phyloP scores from a whole-genome alignment of 441 rosid genomes.

The Kokia cookei region DNA sequence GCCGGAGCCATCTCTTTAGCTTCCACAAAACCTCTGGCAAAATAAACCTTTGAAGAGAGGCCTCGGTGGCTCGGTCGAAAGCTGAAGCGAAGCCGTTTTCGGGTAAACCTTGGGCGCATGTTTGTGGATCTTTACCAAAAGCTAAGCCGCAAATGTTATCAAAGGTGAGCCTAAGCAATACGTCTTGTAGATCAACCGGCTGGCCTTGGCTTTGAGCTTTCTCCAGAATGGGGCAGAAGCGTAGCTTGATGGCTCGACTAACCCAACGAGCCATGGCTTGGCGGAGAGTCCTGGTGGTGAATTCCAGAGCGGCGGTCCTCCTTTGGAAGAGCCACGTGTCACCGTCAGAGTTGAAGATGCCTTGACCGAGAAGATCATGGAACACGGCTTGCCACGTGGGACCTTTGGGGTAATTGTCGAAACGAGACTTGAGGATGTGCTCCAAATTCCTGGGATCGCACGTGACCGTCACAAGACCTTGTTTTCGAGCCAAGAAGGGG shows the following conservation, averaged over 20 bases:
- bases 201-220: slow-evolving; percentile 38
- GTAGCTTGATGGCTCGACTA: slow-evolving; percentile 56
- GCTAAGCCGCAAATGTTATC: slow-evolving; percentile 95
- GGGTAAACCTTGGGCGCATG: slow-evolving; percentile 68
- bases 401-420: slow-evolving; percentile 94
- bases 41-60: slow-evolving; percentile 84
- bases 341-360: slow-evolving; percentile 91
- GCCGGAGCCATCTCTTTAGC: slow-evolving; percentile 64
- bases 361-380: slow-evolving; percentile 86
- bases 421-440: slow-evolving; percentile 81
- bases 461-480: slow-evolving; percentile 96
- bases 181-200: slow-evolving; percentile 87
- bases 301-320: slow-evolving; percentile 92
- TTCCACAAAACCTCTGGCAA: slow-evolving; percentile 87
- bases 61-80: slow-evolving; percentile 92
- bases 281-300: slow-evolving; percentile 96
- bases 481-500: slow-evolving; percentile 72
- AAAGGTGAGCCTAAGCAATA: slow-evolving; percentile 86
- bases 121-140: slow-evolving; percentile 87
- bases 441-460: slow-evolving; percentile 88
- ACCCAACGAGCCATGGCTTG: slow-evolving; percentile 99
- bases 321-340: slow-evolving; percentile 95
- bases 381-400: slow-evolving; percentile 98
- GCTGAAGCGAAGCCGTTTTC: slow-evolving; percentile 79
- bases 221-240: slow-evolving; percentile 69